Conservation (phyloP, 352 stramenopile species). For the Pythium dissimile region DNA sequence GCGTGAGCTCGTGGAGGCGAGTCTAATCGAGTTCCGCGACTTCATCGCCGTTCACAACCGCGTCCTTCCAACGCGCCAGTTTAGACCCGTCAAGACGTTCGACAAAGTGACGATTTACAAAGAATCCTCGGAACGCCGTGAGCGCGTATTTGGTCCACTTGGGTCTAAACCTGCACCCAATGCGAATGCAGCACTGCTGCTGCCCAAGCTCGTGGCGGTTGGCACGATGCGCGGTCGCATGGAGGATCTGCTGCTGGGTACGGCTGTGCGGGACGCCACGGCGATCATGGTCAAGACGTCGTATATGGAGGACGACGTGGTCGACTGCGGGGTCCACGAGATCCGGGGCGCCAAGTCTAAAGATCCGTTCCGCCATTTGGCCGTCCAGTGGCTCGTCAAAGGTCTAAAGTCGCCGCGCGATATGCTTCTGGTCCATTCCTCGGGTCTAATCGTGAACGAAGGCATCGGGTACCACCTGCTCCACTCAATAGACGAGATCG, state of each 20-base stretch:
- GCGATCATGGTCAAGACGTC: slow-evolving; percentile 45
- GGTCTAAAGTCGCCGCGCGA: slow-evolving; percentile 9
- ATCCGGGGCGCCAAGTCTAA: slow-evolving; percentile 30
- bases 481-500: slow-evolving; percentile 31
- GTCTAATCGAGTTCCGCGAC: slow-evolving; percentile 27
- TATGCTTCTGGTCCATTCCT: slow-evolving; percentile 11
- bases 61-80: slow-evolving; percentile 31
- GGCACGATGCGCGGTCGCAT: slow-evolving; percentile 15
- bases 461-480: slow-evolving; percentile 39
- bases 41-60: slow-evolving; percentile 24
- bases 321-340: slow-evolving; percentile 41
- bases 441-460: slow-evolving; percentile 3
- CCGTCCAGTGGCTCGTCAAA: slow-evolving; percentile 24
- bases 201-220: slow-evolving; percentile 17
- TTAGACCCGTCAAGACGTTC: slow-evolving; percentile 46
- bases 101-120: slow-evolving; percentile 47
- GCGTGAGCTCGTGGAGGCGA: slow-evolving; percentile 27
- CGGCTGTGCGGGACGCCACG: slow-evolving; percentile 37
- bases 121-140: slow-evolving; percentile 21
- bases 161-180: slow-evolving; percentile 18
- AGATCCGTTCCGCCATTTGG: slow-evolving; percentile 17
- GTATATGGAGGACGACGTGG: slow-evolving; percentile 42
- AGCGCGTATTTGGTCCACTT: slow-evolving; percentile 4
- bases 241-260: slow-evolving; percentile 33
- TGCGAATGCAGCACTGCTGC: not conserved